A percentile compares a stretch with the other conserved stretches of the same genome.
Evolutionary conservation across 805 yeast genomes (phyloP).

Genomic region (Ogataea nitratoaversa): DNA sequence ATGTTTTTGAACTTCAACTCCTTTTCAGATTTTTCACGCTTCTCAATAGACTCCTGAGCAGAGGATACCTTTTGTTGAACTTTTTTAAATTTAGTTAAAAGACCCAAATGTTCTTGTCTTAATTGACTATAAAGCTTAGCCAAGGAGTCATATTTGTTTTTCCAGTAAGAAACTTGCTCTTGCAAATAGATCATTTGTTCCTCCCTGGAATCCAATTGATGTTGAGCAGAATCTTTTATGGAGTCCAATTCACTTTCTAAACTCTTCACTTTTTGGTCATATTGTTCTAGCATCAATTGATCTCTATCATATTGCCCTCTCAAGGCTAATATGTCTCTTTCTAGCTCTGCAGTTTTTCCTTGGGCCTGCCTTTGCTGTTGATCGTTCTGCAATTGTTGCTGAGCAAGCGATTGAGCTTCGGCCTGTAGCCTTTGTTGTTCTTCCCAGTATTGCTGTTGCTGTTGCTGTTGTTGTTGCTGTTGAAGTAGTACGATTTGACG

Average conservation of each 20-base stretch:
- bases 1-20: slow-evolving; percentile 82
- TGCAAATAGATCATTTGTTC: slow-evolving; percentile 64
- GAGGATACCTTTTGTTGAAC: slow-evolving; percentile 80
- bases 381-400: slow-evolving; percentile 61
- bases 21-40: slow-evolving; percentile 74
- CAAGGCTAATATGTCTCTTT: slow-evolving; percentile 70
- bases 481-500: slow-evolving; percentile 59
- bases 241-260: slow-evolving; percentile 68
- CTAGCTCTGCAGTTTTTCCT: slow-evolving; percentile 75
- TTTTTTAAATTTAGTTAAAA: slow-evolving; percentile 73
- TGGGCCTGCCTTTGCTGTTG: slow-evolving; percentile 73
- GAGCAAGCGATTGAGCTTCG: slow-evolving; percentile 64
- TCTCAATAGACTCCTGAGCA: slow-evolving; percentile 86
- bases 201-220: slow-evolving; percentile 72
- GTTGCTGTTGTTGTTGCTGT: slow-evolving; percentile 63
- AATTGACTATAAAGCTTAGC: slow-evolving; percentile 88
- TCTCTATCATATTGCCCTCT: slow-evolving; percentile 83
- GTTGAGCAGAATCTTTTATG: slow-evolving; percentile 59
- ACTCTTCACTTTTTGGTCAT: slow-evolving; percentile 78
- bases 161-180: slow-evolving; percentile 76
- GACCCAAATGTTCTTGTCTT: slow-evolving; percentile 83
- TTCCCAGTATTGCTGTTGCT: slow-evolving; percentile 70
- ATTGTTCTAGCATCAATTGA: slow-evolving; percentile 78
- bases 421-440: slow-evolving; percentile 70
- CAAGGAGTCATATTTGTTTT: slow-evolving; percentile 79